These are phyloP conservation scores for Malus hybrid DNA, from an alignment of 331 rosid genomes.

Conservation along the genomic window DNA sequence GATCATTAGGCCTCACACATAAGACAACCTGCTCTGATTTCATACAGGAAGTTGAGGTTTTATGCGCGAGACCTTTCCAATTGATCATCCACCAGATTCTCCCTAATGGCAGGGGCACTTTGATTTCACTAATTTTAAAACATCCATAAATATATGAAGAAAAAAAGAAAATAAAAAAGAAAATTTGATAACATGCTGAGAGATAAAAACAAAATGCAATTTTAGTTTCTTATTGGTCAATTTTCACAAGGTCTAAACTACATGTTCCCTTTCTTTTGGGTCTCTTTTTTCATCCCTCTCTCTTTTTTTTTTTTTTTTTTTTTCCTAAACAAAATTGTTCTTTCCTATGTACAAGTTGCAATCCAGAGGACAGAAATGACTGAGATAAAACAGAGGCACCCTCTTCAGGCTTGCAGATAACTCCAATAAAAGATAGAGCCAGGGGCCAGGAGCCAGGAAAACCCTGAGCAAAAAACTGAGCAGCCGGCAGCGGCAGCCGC, in stretches of 20 bases:
- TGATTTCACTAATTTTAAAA: background rate
- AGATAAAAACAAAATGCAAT: conserved; percentile 10
- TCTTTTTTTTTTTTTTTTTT: background rate
- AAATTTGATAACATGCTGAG: background rate
- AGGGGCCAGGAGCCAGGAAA: conserved; percentile 11
- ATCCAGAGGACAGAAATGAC: conserved; percentile 21
- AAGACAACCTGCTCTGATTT: too few relatives aligned
- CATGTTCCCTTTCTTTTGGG: conserved; percentile 14
- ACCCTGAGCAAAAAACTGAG: conserved; percentile 35
- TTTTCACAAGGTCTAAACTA: conserved; percentile 50
- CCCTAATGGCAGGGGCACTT: background rate
- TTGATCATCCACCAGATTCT: background rate
- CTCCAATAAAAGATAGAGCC: conserved; percentile 28
- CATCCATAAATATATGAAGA: background rate
- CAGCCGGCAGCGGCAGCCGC: conserved; percentile 32
- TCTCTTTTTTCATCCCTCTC: background rate
- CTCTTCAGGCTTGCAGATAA: conserved; percentile 40
- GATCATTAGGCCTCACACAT: too few relatives aligned
- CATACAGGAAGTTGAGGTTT: too few relatives aligned
- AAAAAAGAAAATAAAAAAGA: background rate
- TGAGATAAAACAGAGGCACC: conserved; percentile 23
- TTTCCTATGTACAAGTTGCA: conserved; percentile 57
- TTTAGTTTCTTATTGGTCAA: conserved; percentile 50
- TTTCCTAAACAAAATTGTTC: conserved; percentile 13
- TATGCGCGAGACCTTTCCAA: too few relatives aligned